Conservation (phyloP, 768 basidiomycete species). For the Russula griseocarnosa region DNA sequence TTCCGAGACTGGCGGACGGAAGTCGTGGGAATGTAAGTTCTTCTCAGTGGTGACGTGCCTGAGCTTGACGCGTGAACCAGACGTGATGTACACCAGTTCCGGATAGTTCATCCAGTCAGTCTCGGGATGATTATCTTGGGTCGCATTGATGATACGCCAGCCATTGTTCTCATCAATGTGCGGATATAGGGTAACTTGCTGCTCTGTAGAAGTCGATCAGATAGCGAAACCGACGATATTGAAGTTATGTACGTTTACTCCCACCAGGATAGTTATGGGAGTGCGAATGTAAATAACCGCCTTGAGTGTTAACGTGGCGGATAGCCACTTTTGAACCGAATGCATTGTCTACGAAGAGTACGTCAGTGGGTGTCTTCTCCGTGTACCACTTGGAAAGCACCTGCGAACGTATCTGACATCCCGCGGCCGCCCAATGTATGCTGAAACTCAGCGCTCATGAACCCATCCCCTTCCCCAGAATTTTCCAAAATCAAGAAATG, state of each 20-base stretch:
- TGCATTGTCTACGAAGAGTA: conserved; percentile 58
- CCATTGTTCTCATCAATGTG: conserved; percentile 96
- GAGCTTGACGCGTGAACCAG: conserved; percentile 72
- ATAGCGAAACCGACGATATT: conserved; percentile 11
- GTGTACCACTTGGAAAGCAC: conserved; percentile 39
- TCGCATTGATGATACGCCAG: conserved; percentile 82
- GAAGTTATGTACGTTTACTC: conserved; percentile 65
- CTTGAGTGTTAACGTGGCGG: conserved; percentile 93
- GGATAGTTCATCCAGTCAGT: conserved; percentile 46
- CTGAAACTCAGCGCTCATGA: conserved; percentile 99
- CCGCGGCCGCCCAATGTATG: conserved; percentile 85
- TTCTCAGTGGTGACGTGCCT: conserved; percentile 78
- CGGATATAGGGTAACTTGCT: conserved; percentile 98
- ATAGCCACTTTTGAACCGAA: conserved; percentile 79
- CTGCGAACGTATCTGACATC: conserved; percentile 91
- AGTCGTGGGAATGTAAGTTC: conserved; percentile 90
- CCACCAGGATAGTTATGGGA: conserved; percentile 84
- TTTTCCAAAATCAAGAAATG: conserved; percentile 87
- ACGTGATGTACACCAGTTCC: conserved; percentile 59
- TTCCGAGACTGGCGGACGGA: conserved; percentile 91
- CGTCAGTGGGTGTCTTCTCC: not conserved
- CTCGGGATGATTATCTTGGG: conserved; percentile 41
- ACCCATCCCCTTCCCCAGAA: conserved; percentile 95
- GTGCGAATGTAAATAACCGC: conserved; percentile 98
- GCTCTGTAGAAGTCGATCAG: conserved; percentile 52